Conservation (phyloP, 108 stramenopile species). For the Nitzschia sp. region DNA sequence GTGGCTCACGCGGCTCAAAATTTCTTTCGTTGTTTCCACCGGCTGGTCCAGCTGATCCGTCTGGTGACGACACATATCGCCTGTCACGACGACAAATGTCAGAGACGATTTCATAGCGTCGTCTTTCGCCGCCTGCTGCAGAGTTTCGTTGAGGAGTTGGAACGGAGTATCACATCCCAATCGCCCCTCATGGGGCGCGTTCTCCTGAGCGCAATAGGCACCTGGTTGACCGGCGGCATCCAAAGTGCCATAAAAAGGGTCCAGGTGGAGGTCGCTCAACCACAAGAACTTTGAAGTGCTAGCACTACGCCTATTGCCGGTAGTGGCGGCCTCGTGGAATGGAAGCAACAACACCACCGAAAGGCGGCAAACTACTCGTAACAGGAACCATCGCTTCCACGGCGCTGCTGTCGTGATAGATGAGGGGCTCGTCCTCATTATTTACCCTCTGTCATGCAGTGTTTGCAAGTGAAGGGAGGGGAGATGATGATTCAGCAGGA, state of each 20-base stretch:
- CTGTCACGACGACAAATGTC: slow-evolving; percentile 24
- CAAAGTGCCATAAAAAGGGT: slow-evolving; percentile 56
- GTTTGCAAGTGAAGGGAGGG: no score
- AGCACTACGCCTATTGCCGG: no score
- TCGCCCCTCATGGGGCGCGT: slow-evolving; percentile 13
- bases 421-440: no score
- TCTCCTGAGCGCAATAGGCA: not conserved
- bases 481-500: no score
- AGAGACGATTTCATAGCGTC: not conserved
- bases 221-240: slow-evolving; percentile 27
- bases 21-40: slow-evolving; percentile 23
- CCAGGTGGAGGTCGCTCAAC: slow-evolving; percentile 72
- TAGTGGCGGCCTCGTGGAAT: no score
- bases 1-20: slow-evolving; percentile 26
- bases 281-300: slow-evolving; percentile 70
- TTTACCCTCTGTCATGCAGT: no score
- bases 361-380: no score
- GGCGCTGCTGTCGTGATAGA: no score
- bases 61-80: slow-evolving; percentile 49
- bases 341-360: no score
- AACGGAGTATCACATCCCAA: slow-evolving; percentile 46
- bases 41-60: slow-evolving; percentile 30
- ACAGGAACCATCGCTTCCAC: no score
- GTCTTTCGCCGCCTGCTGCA: slow-evolving; percentile 15
- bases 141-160: slow-evolving; percentile 8